These are phyloP conservation scores for Ailanthus altissimus DNA, from an alignment of 345 rosid species.

Conservation along the genomic window DNA sequence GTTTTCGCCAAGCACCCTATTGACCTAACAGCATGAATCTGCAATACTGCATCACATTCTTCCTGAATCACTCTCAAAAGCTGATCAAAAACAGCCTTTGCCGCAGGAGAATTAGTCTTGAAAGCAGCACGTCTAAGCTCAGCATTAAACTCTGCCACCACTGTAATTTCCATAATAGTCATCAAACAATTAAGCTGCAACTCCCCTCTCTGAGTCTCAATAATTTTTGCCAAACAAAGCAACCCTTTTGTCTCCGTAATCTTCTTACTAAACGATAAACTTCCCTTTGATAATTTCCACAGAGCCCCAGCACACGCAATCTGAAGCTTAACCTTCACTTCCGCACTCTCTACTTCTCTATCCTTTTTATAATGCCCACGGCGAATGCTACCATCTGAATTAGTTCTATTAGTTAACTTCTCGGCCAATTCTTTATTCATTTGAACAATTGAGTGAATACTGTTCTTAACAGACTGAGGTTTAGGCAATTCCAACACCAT, in stretches of 20 bases:
- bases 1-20: constrained; percentile 61
- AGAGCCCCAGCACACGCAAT: constrained; percentile 53
- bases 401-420: constrained; percentile 16
- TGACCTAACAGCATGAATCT: constrained; percentile 47
- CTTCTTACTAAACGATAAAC: constrained; percentile 40
- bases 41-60: constrained; percentile 34
- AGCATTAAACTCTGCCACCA: constrained; percentile 46
- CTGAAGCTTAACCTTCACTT: constrained; percentile 40
- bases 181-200: constrained; percentile 53
- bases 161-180: constrained; percentile 51
- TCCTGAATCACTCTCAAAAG: constrained; percentile 51
- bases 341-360: constrained; percentile 44
- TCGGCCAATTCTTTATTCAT: constrained; percentile 47
- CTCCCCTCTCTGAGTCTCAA: constrained; percentile 50
- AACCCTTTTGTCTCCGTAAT: constrained; percentile 59
- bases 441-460: constrained; percentile 54
- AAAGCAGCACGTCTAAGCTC: constrained; percentile 61
- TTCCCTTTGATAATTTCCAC: constrained; percentile 47
- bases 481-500: constrained; percentile 33
- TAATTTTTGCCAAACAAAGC: constrained; percentile 52
- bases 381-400: constrained; percentile 45
- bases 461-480: constrained; percentile 31
- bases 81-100: constrained; percentile 59
- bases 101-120: constrained; percentile 61
- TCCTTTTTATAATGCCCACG: constrained; percentile 44